Base-by-base conservation (phyloP, 805 yeast genomes). In the Brettanomyces bruxellensis region DNA sequence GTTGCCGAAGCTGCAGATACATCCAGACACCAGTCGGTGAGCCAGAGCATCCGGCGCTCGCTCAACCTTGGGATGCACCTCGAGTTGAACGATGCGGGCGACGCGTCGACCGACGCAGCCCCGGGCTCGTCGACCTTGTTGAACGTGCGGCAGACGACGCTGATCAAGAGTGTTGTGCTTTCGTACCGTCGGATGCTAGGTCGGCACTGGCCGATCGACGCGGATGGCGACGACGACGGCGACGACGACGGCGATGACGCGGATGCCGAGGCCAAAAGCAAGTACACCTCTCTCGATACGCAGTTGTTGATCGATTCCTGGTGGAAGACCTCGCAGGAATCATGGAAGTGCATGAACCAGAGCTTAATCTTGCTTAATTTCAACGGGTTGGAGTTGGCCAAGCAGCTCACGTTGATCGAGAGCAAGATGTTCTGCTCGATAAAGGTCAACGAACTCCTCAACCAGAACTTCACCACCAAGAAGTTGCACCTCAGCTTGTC, bases 381-480 rank as follows among this genome's bases (percentile, higher is more conserved):
- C 53, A 83, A 83, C 59, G 81, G 88, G 0, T 66, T 83, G 53
- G 93, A 85, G 55, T 67, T 83, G 24, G 90, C 93, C 3, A 85
- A 83, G 56, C 93, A 85, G 53, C 65, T 86, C 41, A 84, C 93
- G 0, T 64, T 83, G 18, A 75, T 86, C 50, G 95, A 86, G 58
- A 78, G 85, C 2, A 72, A 71, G 38, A 71, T 86, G 42, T 85
- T 81, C 61, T 69, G 86, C 49, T 64, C 75, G 1, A 78, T 86
- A 45, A 74, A 73, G 54, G 77, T 84, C 2, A 79, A 75, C 40
- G 95, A 86, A 57, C 65, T 86, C 44, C 62, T 84, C 46, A 79
- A 81, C 57, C 81, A 76, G 45, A 83, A 80, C 55, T 81, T 73
- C 58, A 70, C 83, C 2, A 70, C 79, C 12, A 78, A 79, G 52